Evolutionary conservation across 2,329 filamentous ascomycete genomes (phyloP).

Genomic region (Colletotrichum ledebouriae): DNA sequence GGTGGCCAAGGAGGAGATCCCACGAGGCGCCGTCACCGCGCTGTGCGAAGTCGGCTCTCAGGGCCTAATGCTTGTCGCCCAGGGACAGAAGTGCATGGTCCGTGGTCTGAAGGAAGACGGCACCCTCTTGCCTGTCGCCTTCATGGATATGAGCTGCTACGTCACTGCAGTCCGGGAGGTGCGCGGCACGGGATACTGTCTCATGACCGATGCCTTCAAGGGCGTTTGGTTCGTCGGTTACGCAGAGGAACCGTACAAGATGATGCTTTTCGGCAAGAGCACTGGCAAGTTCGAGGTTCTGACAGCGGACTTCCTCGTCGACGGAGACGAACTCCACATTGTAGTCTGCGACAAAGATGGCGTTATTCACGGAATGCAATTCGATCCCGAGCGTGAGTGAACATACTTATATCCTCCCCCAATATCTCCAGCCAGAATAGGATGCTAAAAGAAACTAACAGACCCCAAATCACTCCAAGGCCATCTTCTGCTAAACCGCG

Average conservation of each 20-base stretch:
- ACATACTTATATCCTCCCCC: neutral
- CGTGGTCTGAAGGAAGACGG: slow-evolving; percentile 96
- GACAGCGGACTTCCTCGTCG: slow-evolving; percentile 88
- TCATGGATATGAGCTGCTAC: slow-evolving; percentile 97
- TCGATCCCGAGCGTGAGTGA: slow-evolving; percentile 89
- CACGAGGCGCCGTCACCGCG: slow-evolving; percentile 91
- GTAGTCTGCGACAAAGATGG: slow-evolving; percentile 87
- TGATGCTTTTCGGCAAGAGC: slow-evolving; percentile 93
- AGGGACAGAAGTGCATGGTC: slow-evolving; percentile 98
- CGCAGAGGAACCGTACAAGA: slow-evolving; percentile 95
- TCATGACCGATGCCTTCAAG: slow-evolving; percentile 92
- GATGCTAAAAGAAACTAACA: slow-evolving; percentile 53
- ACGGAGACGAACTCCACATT: slow-evolving; percentile 85
- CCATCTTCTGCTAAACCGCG: slow-evolving; percentile 86
- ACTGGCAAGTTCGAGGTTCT: slow-evolving; percentile 82
- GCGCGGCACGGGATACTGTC: slow-evolving; percentile 83
- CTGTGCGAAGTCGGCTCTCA: slow-evolving; percentile 87
- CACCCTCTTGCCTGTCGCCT: slow-evolving; percentile 91
- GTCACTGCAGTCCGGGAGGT: slow-evolving; percentile 89
- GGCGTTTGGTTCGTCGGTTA: slow-evolving; percentile 97
- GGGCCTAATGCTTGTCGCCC: slow-evolving; percentile 88
- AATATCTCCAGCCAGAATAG: slow-evolving; percentile 41
- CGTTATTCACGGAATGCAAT: slow-evolving; percentile 90
- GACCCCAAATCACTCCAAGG: slow-evolving; percentile 95
- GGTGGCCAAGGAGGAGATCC: slow-evolving; percentile 88